Percentiles rank a stretch among this genome's conserved stretches.
Evolutionary conservation across 2,329 filamentous ascomycete genomes (phyloP).

Genomic region (Trichoderma atrobrunneum): DNA sequence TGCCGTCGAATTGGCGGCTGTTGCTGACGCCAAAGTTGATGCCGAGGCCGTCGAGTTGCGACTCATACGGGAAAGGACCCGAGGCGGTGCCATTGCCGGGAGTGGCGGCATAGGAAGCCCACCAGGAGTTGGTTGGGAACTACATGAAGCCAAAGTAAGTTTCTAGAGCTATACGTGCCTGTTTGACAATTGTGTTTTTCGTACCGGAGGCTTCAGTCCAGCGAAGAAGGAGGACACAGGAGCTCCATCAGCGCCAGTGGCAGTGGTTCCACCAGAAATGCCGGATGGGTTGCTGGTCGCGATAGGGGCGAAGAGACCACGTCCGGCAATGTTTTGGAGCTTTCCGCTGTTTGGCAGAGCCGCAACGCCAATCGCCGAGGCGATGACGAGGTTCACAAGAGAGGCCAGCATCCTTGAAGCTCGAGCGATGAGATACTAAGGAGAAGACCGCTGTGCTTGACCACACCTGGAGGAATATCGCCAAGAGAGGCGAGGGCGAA

Average conservation of each 20-base stretch:
- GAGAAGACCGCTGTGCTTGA: constrained; percentile 1
- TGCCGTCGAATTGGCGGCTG: constrained; percentile 25
- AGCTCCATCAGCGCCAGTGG: constrained; percentile 18
- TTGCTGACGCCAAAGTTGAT: constrained; percentile 26
- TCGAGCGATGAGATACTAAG: not conserved
- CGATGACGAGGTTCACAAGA: constrained; percentile 13
- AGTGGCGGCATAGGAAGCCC: constrained; percentile 25
- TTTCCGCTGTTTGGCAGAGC: constrained; percentile 16
- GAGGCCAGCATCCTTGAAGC: constrained; percentile 14
- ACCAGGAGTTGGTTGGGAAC: constrained; percentile 28
- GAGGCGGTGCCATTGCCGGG: constrained; percentile 25
- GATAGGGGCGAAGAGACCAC: constrained; percentile 24
- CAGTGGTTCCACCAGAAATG: constrained; percentile 23
- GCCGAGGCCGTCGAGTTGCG: constrained; percentile 24
- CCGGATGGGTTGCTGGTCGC: constrained; percentile 22
- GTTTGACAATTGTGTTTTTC: not conserved
- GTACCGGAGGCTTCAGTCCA: constrained; percentile 26
- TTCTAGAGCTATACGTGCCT: not conserved
- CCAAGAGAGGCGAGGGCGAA: not conserved
- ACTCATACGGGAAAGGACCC: constrained; percentile 27
- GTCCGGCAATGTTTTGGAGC: constrained; percentile 1
- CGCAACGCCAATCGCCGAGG: constrained; percentile 11
- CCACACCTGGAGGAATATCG: not conserved
- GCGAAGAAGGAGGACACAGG: constrained; percentile 26
- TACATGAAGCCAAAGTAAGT: not conserved